Conservation (phyloP, 768 basidiomycete genomes). For the Boletus edulis region DNA sequence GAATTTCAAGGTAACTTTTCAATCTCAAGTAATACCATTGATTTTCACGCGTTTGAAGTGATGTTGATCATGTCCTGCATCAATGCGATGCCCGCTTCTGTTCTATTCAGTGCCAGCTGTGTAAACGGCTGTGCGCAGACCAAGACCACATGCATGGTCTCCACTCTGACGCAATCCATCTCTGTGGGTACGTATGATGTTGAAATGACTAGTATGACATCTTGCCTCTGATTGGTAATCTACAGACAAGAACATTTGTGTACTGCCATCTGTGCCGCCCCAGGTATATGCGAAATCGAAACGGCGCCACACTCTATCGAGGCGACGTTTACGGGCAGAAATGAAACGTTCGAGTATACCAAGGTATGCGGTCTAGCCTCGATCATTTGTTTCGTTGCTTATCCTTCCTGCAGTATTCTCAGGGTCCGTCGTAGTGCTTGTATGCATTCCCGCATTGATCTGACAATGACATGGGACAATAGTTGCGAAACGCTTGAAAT, state of each 20-base stretch:
- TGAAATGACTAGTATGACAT: not conserved
- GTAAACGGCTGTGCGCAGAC: constrained; percentile 51
- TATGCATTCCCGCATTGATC: not conserved
- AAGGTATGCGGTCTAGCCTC: constrained; percentile 40
- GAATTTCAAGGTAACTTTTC: constrained; percentile 37
- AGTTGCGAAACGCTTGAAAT: constrained; percentile 53
- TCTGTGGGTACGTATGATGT: constrained; percentile 50
- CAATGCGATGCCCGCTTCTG: constrained; percentile 51
- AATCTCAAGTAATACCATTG: not conserved
- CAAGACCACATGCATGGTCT: constrained; percentile 54
- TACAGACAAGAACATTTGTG: constrained; percentile 53
- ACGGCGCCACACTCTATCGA: constrained; percentile 58
- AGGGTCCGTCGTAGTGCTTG: constrained; percentile 36
- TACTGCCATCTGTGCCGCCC: constrained; percentile 36
- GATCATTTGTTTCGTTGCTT: not conserved
- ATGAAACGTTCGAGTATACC: constrained; percentile 63
- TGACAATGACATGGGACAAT: not conserved
- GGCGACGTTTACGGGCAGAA: constrained; percentile 56
- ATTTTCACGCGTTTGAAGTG: constrained; percentile 29
- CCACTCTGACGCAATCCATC: constrained; percentile 38
- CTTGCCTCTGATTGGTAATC: not conserved
- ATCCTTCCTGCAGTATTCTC: constrained; percentile 42
- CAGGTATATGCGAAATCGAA: constrained; percentile 58
- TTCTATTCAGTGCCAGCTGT: constrained; percentile 52
- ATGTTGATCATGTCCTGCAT: constrained; percentile 44